Base-by-base conservation (phyloP, 495 filamentous ascomycete species). In the Neurospora tetrasperma region DNA sequence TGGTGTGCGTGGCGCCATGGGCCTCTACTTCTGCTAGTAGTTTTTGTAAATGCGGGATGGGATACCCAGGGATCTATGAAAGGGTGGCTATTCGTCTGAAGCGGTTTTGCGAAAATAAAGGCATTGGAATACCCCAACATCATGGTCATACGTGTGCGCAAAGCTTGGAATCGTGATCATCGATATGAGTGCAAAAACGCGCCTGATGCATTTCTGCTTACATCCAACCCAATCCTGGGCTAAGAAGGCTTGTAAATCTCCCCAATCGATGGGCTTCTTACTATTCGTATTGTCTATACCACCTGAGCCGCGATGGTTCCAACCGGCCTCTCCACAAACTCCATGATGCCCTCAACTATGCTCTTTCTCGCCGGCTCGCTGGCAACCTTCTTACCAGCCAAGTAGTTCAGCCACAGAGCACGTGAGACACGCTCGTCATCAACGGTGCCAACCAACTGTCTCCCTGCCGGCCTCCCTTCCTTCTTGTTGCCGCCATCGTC, bases 331-430 rank as follows among this genome's bases (percentile, higher is more conserved):
- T 94, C 93, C 18, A 95, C 94, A 83, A 98, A 89, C 72, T 88
- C 89, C 87, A 97, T 90, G 70, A 96, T 85, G 0, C 96, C 96
- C 46, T 97, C 91, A 5, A 97, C 91, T 71, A 99, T 89, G 71
- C 87, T 94, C 84, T 88, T 85, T 74, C 96, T 86, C 39, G 93
- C 92, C 7, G 86, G 86, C 76, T 97, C 93, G 78, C 93, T 96
- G 5, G 94, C 93, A 11, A 97, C 93, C 72, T 89, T 92, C 81
- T 90, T 91, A 9, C 94, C 96, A 23, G 89, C 93, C 43, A 99
- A 81, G 82, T 97, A 99, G 72, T 92, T 90, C 79, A 97, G 82
- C 96, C 95, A 98, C 23, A 98, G 84, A 72, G 93, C 84, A 71
- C 92, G 88, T 71, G 90, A 90, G 11, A 98, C 83, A 70, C 94